Conservation (phyloP, 441 rosid genomes). For the Pelargonium fulgidum region DNA sequence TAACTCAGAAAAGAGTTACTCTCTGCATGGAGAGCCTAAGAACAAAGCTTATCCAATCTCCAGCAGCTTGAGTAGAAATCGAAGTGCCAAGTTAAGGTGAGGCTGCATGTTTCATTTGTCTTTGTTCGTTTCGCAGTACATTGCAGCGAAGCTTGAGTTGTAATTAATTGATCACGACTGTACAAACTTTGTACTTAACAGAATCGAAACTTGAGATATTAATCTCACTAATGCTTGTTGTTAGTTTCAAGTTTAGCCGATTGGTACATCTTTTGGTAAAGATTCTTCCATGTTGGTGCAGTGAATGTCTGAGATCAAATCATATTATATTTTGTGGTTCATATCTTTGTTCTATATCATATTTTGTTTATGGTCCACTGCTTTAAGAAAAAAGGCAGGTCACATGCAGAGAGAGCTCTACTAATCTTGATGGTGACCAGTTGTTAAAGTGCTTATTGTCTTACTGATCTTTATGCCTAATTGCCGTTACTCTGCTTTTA, state of each 20-base stretch:
- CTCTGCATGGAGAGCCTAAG: slow-evolving; percentile 30
- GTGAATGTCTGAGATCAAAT: background rate
- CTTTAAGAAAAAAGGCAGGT: background rate
- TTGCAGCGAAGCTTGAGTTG: slow-evolving; percentile 23
- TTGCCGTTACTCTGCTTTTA: too few species aligned
- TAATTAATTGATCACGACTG: slow-evolving; percentile 28
- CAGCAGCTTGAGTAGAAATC: slow-evolving; percentile 25
- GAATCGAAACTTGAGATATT: slow-evolving; percentile 3
- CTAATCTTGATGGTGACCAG: background rate
- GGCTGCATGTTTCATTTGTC: slow-evolving; percentile 2
- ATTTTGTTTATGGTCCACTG: background rate
- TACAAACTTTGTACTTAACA: slow-evolving; percentile 11
- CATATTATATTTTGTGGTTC: background rate
- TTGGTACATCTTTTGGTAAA: slow-evolving; percentile 9
- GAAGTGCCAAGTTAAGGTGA: slow-evolving; percentile 35
- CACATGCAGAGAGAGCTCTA: background rate
- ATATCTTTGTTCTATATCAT: background rate
- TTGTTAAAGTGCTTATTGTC: background rate
- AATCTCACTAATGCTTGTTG: slow-evolving; percentile 8
- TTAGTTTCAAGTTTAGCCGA: background rate
- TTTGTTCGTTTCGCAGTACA: slow-evolving; percentile 9
- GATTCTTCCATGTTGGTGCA: background rate
- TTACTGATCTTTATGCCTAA: too few species aligned
- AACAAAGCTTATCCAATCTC: slow-evolving; percentile 25
- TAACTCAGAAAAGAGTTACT: slow-evolving; percentile 35